phyloP scores from a whole-genome alignment of 257 asterid genomes.

The Solanum pimpinellifolium region DNA sequence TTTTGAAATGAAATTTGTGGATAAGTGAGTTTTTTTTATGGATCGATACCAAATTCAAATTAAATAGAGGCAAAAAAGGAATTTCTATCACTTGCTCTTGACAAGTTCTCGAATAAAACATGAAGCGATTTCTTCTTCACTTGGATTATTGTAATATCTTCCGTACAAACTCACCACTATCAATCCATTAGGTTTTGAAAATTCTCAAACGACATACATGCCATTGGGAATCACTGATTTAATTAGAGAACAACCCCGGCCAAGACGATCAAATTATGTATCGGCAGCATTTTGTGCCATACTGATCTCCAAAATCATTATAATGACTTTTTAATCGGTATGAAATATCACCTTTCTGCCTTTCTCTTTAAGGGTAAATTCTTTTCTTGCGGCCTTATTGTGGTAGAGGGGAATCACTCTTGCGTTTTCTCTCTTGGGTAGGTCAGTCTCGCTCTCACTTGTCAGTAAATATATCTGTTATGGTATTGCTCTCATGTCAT shows the following conservation, averaged over 20 bases:
- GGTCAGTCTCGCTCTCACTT: background rate
- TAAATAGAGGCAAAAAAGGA: background rate
- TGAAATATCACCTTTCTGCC: no score
- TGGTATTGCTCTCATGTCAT: no score
- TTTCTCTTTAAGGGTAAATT: background rate
- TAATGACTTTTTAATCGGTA: background rate
- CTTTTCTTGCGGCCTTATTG: background rate
- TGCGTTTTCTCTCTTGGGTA: background rate
- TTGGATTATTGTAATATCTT: no score
- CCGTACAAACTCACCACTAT: no score
- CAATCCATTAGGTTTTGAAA: background rate
- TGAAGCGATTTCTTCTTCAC: background rate
- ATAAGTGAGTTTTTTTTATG: background rate
- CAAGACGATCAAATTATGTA: background rate
- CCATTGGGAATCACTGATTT: background rate
- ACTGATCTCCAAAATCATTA: background rate
- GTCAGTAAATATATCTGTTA: no score
- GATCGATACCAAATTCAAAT: no score
- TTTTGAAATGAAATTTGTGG: background rate
- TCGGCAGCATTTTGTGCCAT: background rate
- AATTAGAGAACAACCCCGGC: background rate
- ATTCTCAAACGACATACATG: background rate
- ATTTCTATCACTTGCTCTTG: background rate
- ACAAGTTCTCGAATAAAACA: background rate
- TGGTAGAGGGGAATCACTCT: background rate